Percentiles rank a stretch among this genome's conserved stretches.
phyloP scores from a whole-genome alignment of 306 rosid genomes.

The Hippophae tibetana region DNA sequence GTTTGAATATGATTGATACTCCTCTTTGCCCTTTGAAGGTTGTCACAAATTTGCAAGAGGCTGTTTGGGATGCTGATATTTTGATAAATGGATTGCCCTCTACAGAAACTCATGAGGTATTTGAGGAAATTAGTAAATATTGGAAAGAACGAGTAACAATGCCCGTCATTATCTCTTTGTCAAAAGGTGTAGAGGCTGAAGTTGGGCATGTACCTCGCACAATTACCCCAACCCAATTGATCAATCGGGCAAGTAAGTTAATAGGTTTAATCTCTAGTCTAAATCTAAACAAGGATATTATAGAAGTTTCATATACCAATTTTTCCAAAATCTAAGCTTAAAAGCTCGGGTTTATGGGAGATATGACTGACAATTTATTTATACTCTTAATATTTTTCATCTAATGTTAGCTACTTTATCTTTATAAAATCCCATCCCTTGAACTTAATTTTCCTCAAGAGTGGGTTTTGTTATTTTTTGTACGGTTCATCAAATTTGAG shows the following conservation, averaged over 20 bases:
- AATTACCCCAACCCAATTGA: conserved; percentile 82
- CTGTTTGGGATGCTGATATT: conserved; percentile 97
- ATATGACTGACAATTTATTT: too few relatives aligned
- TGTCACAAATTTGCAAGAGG: conserved; percentile 93
- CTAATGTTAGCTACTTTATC: too few relatives aligned
- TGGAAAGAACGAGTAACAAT: conserved; percentile 81
- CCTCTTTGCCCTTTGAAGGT: conserved; percentile 92
- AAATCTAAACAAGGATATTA: too few relatives aligned
- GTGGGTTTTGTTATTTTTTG: too few relatives aligned
- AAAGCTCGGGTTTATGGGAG: too few relatives aligned
- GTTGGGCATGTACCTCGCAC: conserved; percentile 64
- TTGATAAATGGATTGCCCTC: conserved; percentile 88
- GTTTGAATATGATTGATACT: conserved; percentile 87
- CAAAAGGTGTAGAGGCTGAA: conserved; percentile 95
- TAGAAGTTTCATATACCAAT: too few relatives aligned
- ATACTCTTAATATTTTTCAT: too few relatives aligned
- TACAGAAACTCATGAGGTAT: conserved; percentile 66
- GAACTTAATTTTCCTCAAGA: too few relatives aligned
- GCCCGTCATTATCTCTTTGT: conserved; percentile 81
- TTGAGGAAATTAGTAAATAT: conserved; percentile 65
- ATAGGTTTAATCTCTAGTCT: neutral
- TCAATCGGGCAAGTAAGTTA: conserved; percentile 76
- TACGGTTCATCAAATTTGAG: too few relatives aligned
- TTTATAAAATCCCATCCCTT: too few relatives aligned
- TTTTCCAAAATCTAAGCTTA: too few relatives aligned